Conservation (phyloP, 768 basidiomycete species). For the Boletus vinaceobasis region DNA sequence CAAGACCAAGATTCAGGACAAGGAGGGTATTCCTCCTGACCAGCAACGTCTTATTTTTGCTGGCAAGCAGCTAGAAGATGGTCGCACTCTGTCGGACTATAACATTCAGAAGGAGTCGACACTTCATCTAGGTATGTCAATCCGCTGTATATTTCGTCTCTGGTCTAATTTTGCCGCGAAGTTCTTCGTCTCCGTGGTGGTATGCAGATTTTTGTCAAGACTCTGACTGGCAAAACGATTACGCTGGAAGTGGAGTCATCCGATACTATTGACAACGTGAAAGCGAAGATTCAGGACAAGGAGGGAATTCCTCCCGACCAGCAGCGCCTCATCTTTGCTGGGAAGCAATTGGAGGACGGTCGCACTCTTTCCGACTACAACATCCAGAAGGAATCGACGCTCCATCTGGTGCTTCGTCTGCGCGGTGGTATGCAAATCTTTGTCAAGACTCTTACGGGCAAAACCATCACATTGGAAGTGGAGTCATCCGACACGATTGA, state of each 20-base stretch:
- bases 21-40: constrained; percentile 86
- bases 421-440: constrained; percentile 74
- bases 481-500: constrained; percentile 76
- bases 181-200: constrained; percentile 86
- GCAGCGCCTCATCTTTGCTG: constrained; percentile 89
- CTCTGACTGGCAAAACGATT: constrained; percentile 87
- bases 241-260: constrained; percentile 91
- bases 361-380: constrained; percentile 82
- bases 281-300: constrained; percentile 79
- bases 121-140: constrained; percentile 39
- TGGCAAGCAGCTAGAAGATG: constrained; percentile 90
- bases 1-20: constrained; percentile 91
- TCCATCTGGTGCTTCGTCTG: constrained; percentile 70
- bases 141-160: rapidly evolving
- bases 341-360: constrained; percentile 93
- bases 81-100: constrained; percentile 86
- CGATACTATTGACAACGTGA: constrained; percentile 91
- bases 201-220: constrained; percentile 91
- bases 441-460: constrained; percentile 69
- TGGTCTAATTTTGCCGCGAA: neutral
- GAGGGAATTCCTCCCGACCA: constrained; percentile 82
- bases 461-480: constrained; percentile 75
- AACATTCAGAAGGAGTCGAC: constrained; percentile 91
- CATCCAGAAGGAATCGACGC: constrained; percentile 80
- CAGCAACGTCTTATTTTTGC: constrained; percentile 91